Evolutionary conservation across 2,329 filamentous ascomycete genomes (phyloP).

Genomic region (Trichoderma gracile): DNA sequence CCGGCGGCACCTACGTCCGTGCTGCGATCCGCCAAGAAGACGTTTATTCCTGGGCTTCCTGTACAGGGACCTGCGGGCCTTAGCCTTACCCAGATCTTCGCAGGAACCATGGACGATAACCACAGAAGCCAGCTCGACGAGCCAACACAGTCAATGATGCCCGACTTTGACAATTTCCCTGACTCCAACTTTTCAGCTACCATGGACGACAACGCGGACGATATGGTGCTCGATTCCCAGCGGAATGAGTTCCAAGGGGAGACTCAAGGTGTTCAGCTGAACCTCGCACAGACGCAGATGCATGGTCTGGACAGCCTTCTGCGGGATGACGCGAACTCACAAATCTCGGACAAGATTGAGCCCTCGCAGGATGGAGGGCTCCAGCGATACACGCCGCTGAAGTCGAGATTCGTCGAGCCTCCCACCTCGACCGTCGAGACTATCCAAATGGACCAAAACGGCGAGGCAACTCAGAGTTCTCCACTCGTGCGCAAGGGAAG

Average conservation of each 20-base stretch:
- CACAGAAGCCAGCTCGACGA: conserved; percentile 41
- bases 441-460: conserved; percentile 49
- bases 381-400: conserved; percentile 69
- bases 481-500: conserved; percentile 64
- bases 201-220: conserved; percentile 55
- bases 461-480: conserved; percentile 49
- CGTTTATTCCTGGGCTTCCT: conserved; percentile 68
- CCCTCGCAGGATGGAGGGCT: conserved; percentile 82
- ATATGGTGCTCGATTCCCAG: conserved; percentile 51
- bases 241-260: conserved; percentile 38
- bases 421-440: conserved; percentile 73
- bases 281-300: conserved; percentile 62
- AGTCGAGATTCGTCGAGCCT: conserved; percentile 63
- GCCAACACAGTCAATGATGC: conserved; percentile 52
- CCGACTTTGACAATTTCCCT: conserved; percentile 57
- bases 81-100: conserved; percentile 86
- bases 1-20: conserved; percentile 63
- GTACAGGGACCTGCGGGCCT: conserved; percentile 63
- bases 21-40: conserved; percentile 67
- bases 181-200: conserved; percentile 64
- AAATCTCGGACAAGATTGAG: conserved; percentile 69
- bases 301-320: conserved; percentile 60
- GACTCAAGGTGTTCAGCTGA: conserved; percentile 53
- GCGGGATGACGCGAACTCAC: conserved; percentile 52
- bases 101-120: conserved; percentile 77